Evolutionary conservation across 1,284 basidiomycete species (phyloP), one percentile per base, ranked within the genome.

Genomic region (Naganishia cerealis): DNA sequence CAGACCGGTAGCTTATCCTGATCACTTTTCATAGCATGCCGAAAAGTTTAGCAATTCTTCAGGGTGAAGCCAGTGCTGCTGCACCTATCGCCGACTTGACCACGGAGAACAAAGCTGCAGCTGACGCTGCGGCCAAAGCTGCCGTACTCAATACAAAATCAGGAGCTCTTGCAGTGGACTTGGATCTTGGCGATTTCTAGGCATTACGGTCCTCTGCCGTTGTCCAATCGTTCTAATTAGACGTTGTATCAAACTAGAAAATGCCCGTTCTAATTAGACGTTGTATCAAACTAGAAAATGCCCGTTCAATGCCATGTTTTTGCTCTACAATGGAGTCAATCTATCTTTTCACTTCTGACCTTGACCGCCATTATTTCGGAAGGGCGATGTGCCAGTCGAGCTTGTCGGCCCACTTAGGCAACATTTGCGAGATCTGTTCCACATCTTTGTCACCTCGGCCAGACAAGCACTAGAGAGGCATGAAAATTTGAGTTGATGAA

Each of bases 361-460:
- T 48, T 36, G 26, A 33, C 15, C 24, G 46, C 46, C 46, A 50
- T 52, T 63, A 63, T 24, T 63, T 63, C 13, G 55, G 63, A 15
- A 66, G 48, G 50, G 77, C 77, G 29, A 82, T 79, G 72, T 94
- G 90, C 93, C 93, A 95, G 83, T 93, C 90, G 56, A 95, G 85
- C 73, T 83, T 87, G 75, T 94, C 88, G 43, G 90, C 92, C 92
- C 92, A 94, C 80, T 93, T 89, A 21, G 90, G 90, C 57, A 92
- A 83, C 50, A 91, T 81, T 74, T 92, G 83, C 21, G 89, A 91
- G 71, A 95, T 92, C 75, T 94, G 89, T 77, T 94, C 90, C 0
- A 96, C 93, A 75, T 96, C 93, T 80, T 96, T 96, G 80, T 96
- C 94, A 40, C 94, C 93, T 72, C 94, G 85, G 61, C 93, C 93